phyloP scores from a whole-genome alignment of 1,139 yeast genomes.

The Yamadazyma conglobata region DNA sequence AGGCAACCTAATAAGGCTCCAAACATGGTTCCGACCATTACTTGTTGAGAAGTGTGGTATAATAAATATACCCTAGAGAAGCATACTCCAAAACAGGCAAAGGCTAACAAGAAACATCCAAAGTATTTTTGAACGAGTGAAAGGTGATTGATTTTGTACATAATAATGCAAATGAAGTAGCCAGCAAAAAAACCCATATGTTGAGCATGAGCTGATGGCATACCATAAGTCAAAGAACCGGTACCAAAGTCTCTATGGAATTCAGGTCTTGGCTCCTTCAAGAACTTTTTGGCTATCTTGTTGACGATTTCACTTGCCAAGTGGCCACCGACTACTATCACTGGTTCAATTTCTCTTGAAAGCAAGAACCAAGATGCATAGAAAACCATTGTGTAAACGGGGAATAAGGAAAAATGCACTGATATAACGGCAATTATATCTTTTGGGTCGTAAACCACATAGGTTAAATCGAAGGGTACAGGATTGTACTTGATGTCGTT shows the following conservation, averaged over 20 bases:
- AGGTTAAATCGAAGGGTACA: slow-evolving; percentile 66
- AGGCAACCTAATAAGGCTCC: slow-evolving; percentile 59
- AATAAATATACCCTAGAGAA: slow-evolving; percentile 73
- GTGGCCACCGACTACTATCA: slow-evolving; percentile 83
- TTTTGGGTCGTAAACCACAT: slow-evolving; percentile 70
- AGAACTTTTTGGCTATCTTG: slow-evolving; percentile 57
- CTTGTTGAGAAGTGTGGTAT: slow-evolving; percentile 76
- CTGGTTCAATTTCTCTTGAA: slow-evolving; percentile 83
- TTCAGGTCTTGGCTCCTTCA: slow-evolving; percentile 76
- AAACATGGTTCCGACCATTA: slow-evolving; percentile 62
- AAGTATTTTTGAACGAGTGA: slow-evolving; percentile 18
- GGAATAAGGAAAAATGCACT: slow-evolving; percentile 78
- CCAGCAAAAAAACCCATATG: slow-evolving; percentile 84
- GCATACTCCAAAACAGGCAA: slow-evolving; percentile 51
- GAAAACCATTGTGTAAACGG: slow-evolving; percentile 74
- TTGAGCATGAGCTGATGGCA: slow-evolving; percentile 98
- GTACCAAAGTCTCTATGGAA: slow-evolving; percentile 49
- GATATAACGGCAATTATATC: slow-evolving; percentile 58
- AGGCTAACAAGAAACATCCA: slow-evolving; percentile 21
- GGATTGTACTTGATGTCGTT: slow-evolving; percentile 27
- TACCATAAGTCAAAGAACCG: slow-evolving; percentile 69
- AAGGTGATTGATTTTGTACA: slow-evolving; percentile 27
- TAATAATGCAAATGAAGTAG: slow-evolving; percentile 49
- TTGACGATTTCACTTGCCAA: slow-evolving; percentile 72
- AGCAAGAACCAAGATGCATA: slow-evolving; percentile 81